Base-by-base conservation (phyloP, 2,329 filamentous ascomycete genomes). In the Venturia carpophila region DNA sequence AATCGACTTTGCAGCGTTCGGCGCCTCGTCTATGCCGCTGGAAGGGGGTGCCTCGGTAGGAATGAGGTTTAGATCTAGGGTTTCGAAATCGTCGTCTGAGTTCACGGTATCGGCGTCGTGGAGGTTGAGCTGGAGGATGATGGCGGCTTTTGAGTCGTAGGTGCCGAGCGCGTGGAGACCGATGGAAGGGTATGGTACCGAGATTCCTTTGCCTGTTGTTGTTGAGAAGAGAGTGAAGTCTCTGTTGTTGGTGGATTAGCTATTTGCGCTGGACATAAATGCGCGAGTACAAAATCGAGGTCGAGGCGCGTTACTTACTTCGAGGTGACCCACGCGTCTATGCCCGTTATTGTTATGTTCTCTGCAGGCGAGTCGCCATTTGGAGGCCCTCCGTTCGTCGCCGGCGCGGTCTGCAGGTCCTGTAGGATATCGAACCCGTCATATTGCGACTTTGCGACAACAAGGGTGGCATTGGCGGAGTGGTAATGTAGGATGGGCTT, bases 181-280 rank as follows among this genome's bases (percentile, higher is more conserved):
- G 73, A 93, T 89, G 67, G 84, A 79, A 3, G 87, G 88, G 75
- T 92, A 93, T 0, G 88, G 85, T 68, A 92, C 88, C 49, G 84
- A 81, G 56, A 91, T 76, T 68, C 89, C 90, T 21, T 77, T 81
- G 43, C 80, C 78, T 15, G 79, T 81, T 3, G 80, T 74, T 15
- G 78, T 75, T 69, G 86, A 87, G 78, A 86, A 92, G 67, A 92
- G 75, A 17, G 80, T 85, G 65, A 92, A 79, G 69, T 81, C 77
- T 70, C 83, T 83, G 71, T 72, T 17, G 43, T 30, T 39, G 11
- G 5, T 27, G 27, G 17, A 5, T 37, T n/a, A 24, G 45, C 39
- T 41, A 30, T 17, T 24, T 15, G 27, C 13, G 2, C 37, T 45
- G 15, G 13, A 7, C 2, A 58, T 24, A 10, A 3, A 19, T 43